Percentiles rank a stretch among this genome's conserved stretches.
phyloP scores from a whole-genome alignment of 73 alveolate species.

The Tetrahymena thermophila region DNA sequence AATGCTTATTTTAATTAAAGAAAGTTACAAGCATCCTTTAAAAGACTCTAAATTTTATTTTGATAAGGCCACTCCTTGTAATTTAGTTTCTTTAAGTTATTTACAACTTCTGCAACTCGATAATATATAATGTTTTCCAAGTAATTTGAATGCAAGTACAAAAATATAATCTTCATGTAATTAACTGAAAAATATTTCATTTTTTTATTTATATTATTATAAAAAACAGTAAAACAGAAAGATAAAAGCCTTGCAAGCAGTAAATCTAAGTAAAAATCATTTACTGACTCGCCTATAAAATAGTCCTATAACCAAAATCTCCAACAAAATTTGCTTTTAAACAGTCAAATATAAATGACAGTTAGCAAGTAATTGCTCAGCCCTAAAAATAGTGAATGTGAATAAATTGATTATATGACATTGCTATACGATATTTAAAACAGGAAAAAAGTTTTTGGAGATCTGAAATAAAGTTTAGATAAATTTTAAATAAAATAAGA shows the following conservation, averaged over 20 bases:
- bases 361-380: background rate
- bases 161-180: background rate
- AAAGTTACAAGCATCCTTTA: background rate
- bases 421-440: background rate
- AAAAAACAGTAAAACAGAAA: background rate
- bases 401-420: background rate
- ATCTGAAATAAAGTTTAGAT: background rate
- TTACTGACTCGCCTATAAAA: background rate
- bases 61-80: background rate
- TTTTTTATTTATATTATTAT: too few species aligned
- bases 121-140: background rate
- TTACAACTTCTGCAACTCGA: background rate
- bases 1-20: background rate
- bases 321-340: background rate
- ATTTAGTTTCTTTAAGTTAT: background rate
- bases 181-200: too few species aligned
- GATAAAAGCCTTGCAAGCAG: background rate
- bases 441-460: background rate
- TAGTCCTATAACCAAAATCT: too few species aligned
- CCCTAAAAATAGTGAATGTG: background rate
- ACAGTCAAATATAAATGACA: background rate
- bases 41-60: background rate
- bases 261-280: background rate
- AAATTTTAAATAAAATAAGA: background rate
- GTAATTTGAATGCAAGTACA: background rate